Percentiles rank a stretch among this genome's conserved stretches.
These are phyloP conservation scores for Quercus rubra DNA, from an alignment of 306 rosid genomes.

Conservation along the genomic window DNA sequence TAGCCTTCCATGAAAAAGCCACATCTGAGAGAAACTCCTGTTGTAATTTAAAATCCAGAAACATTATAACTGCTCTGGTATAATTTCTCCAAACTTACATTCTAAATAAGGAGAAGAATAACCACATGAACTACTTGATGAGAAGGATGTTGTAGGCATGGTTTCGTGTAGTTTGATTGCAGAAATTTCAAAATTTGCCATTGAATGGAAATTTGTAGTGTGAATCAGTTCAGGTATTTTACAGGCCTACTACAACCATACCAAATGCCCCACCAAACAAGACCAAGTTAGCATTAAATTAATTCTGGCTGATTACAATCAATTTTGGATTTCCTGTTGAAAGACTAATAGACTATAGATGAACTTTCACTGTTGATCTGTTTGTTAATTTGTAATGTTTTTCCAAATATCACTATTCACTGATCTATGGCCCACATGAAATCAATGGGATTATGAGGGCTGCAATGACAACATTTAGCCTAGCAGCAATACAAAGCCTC, in stretches of 20 bases:
- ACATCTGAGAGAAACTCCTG: not conserved
- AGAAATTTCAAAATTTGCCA: not conserved
- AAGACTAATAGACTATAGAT: not conserved
- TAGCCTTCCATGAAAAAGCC: not conserved
- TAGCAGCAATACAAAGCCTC: not conserved
- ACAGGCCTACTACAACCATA: not conserved
- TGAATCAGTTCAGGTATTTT: not conserved
- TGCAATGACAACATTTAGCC: not conserved
- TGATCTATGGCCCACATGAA: not conserved
- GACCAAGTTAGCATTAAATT: not conserved
- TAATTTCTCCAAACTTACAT: not conserved
- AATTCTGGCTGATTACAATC: not conserved
- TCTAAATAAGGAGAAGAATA: not conserved
- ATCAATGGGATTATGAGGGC: not conserved
- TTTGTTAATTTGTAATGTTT: not conserved
- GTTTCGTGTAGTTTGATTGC: not conserved
- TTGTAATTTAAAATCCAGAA: not conserved
- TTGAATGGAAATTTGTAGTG: not conserved
- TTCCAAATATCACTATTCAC: not conserved
- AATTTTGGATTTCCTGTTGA: not conserved
- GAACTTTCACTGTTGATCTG: not conserved
- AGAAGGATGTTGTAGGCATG: not conserved
- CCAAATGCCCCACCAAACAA: not conserved
- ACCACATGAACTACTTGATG: not conserved
- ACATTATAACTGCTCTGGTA: not conserved